Evolutionary conservation across 1,284 basidiomycete genomes (phyloP), one percentile per base, ranked within the genome.

Genomic region (Ceraceosorus guamensis): DNA sequence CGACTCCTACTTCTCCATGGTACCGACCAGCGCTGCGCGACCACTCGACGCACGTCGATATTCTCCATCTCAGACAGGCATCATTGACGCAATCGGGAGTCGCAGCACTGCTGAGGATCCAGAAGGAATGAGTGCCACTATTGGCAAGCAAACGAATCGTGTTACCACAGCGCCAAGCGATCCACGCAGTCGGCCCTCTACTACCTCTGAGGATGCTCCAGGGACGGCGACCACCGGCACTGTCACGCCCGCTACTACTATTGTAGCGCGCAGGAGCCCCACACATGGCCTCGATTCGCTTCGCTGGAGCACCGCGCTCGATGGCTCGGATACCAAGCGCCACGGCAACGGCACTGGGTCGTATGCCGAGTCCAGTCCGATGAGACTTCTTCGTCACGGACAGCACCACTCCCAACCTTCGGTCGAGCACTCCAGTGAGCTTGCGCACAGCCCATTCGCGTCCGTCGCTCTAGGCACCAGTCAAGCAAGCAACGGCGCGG

Each of bases 1-100:
- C 30, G 66, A 70, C 33, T 53, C 61, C 24, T 70, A 70, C 60
- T 70, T 70, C 32, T 61, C 66, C 3, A 57, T 56, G 6, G 30
- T 5, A 39, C 53, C 35, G 50, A 56, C 43, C 61, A 60, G n/a
- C n/a, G n/a, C n/a, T n/a, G n/a, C n/a, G n/a, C 37, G 59, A 57
- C 0, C 51, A 59, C 5, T 30, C 57, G 34, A 56, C 59, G 1
- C 45, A 50, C 6, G 34, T 48, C 18, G 60, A 62, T 24, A 14
- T 48, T 0, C 39, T 24, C 10, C 55, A 54, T 2, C 5, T n/a
- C 7, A 39, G 41, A 16, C 55, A 57, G 59, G 66, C 57, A 67
- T 63, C 50, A 49, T 47, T 30, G 39, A 59, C 32, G 67, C 65
- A 50, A 59, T 59, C 0, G 67, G 59, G 18, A 65, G 65, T 41